phyloP scores from a whole-genome alignment of 192 early-diverging fungal genomes.

The Blastocladiella britannica region DNA sequence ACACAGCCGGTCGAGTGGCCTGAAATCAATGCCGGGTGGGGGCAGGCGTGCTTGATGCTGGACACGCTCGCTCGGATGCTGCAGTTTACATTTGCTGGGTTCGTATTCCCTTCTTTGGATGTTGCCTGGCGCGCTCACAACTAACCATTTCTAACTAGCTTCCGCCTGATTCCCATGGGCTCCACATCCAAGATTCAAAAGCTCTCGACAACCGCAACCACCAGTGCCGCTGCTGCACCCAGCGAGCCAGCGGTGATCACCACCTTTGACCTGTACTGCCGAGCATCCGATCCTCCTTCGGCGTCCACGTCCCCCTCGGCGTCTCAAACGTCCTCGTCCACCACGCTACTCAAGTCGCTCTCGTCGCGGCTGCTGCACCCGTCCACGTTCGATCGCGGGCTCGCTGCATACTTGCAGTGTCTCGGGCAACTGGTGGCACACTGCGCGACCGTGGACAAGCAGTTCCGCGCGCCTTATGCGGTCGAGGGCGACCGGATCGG shows the following conservation, averaged over 20 bases:
- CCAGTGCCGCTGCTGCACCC: constrained; percentile 10
- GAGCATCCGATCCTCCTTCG: constrained; percentile 39
- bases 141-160: constrained; percentile 10
- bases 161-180: constrained; percentile 73
- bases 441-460: not conserved
- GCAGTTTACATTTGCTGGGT: constrained; percentile 59
- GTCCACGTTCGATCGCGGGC: constrained; percentile 1
- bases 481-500: constrained; percentile 81
- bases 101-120: constrained; percentile 6
- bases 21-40: constrained; percentile 94
- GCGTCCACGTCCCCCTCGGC: not conserved
- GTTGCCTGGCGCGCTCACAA: not conserved
- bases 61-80: constrained; percentile 72
- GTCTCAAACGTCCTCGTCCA: not conserved
- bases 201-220: constrained; percentile 43
- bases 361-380: not conserved
- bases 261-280: not conserved
- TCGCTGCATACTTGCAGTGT: not conserved
- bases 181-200: constrained; percentile 80
- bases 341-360: not conserved
- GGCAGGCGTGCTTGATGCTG: constrained; percentile 64
- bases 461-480: constrained; percentile 4
- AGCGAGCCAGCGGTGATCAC: not conserved
- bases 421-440: not conserved
- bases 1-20: constrained; percentile 71